Evolutionary conservation across 306 rosid genomes (phyloP).

Genomic region (Casuarina equisetifolia): DNA sequence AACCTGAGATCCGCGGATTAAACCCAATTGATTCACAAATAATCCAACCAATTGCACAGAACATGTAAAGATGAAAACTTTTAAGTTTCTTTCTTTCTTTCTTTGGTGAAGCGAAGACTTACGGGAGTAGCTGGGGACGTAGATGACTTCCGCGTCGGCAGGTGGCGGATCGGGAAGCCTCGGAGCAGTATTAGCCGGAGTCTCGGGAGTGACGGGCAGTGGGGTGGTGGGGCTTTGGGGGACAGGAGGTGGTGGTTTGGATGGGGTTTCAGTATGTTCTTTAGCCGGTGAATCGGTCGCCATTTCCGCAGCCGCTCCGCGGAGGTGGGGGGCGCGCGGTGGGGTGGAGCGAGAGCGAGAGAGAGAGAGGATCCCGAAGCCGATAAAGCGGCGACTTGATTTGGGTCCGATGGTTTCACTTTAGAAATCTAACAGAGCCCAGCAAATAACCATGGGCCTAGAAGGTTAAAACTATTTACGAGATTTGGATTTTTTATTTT

Average conservation of each 20-base stretch:
- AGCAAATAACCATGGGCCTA: too few relatives aligned
- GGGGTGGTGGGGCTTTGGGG: conserved; percentile 30
- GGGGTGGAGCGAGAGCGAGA: background rate
- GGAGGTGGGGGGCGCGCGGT: background rate
- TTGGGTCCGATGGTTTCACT: too few relatives aligned
- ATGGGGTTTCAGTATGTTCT: conserved; percentile 23
- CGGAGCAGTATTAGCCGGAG: conserved; percentile 18
- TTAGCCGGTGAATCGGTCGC: conserved; percentile 18
- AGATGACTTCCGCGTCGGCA: conserved; percentile 36
- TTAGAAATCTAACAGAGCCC: too few relatives aligned
- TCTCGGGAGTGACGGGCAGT: conserved; percentile 32
- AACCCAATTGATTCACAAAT: background rate
- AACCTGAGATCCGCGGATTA: conserved; percentile 31
- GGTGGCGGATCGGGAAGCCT: conserved; percentile 18
- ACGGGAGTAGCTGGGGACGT: conserved; percentile 74
- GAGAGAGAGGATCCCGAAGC: background rate
- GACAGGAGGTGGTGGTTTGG: conserved; percentile 7
- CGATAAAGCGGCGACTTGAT: background rate
- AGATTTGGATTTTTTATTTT: too few relatives aligned
- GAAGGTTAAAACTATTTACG: too few relatives aligned
- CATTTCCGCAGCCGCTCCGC: background rate
- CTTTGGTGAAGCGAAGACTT: conserved; percentile 5
- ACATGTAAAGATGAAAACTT: background rate
- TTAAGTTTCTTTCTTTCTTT: background rate
- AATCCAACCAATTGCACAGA: too few relatives aligned